Evolutionary conservation across 257 asterid genomes (phyloP).

Genomic region (Primulina tabacum): DNA sequence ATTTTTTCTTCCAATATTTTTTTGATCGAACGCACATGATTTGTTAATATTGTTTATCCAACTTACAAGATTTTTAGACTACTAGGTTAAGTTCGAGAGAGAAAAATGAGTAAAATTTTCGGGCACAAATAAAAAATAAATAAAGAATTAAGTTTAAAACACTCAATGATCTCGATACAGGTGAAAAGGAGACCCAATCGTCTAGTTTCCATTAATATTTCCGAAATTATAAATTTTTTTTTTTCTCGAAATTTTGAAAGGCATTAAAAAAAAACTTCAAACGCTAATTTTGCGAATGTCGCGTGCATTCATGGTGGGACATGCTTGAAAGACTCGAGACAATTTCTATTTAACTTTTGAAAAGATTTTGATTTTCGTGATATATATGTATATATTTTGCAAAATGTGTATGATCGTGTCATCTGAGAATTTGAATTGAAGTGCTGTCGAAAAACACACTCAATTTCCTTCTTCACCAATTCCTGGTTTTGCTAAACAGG

Average conservation of each 20-base stretch:
- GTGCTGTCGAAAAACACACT: constrained; percentile 42
- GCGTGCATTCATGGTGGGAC: constrained; percentile 37
- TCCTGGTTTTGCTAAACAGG: constrained; percentile 23
- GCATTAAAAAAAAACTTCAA: background rate
- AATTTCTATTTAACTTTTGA: constrained; percentile 29
- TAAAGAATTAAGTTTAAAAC: constrained; percentile 1
- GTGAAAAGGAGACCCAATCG: constrained; percentile 11
- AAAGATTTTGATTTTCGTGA: constrained; percentile 17
- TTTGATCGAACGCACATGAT: no score
- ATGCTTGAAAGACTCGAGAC: constrained; percentile 43
- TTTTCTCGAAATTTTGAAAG: background rate
- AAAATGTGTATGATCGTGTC: constrained; percentile 11
- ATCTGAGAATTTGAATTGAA: constrained; percentile 37
- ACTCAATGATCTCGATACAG: constrained; percentile 17
- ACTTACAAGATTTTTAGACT: no score
- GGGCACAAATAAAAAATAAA: no score
- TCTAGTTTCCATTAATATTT: constrained; percentile 24
- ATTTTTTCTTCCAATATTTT: no score
- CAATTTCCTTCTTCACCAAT: constrained; percentile 44
- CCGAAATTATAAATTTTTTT: background rate
- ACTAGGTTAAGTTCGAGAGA: no score
- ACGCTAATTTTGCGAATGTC: constrained; percentile 19
- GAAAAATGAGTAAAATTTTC: no score
- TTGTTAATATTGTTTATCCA: no score
- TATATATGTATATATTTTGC: background rate